Evolutionary conservation across 2,329 filamentous ascomycete genomes (phyloP), one percentile per base, ranked within the genome.

Genomic region (Epichloe gansuensis): DNA sequence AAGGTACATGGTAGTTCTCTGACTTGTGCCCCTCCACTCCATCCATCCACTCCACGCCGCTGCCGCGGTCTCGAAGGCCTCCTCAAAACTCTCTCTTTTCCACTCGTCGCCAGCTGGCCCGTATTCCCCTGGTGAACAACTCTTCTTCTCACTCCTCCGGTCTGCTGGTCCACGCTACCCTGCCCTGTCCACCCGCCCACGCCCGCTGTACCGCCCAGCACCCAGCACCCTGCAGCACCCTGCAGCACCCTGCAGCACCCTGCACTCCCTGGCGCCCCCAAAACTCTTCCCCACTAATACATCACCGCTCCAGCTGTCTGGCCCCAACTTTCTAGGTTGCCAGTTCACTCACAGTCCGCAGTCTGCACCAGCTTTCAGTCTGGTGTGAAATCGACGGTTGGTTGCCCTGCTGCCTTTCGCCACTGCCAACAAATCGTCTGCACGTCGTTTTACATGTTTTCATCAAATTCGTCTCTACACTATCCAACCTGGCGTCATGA

Each of bases 381-480:
- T 31, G 3, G 28, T 31, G 28, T 31, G 8, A 31, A 31, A 31
- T 45, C 23, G 51, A 38, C 25, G 25, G 23, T 41, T 51, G 15
- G 49, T 17, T 51, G 42, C 49, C 12, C 21, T 34, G 11, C 17
- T 39, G n/a, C 37, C 21, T 34, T 48, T 35, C 58, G 55, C 52
- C 52, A 55, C 51, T 53, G 49, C 57, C 50, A 23, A 25, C 52
- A 25, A 35, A 15, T 51, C 39, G 21, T 57, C 55, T 57, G 34
- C 39, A 44, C 53, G 55, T 56, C 52, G 42, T 65, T 68, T 74
- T 75, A 72, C 70, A 75, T 75, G 72, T 72, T 69, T 72, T 59
- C 69, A 67, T 68, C 69, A 69, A 63, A 57, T 60, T 57, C 59
- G 57, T 59, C 58, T 56, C 61, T 66, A 54, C 61, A 61, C 59